Percentiles rank a stretch among this genome's conserved stretches.
phyloP scores from a whole-genome alignment of 495 filamentous ascomycete genomes.

The Aspergillus incahuasiensis region DNA sequence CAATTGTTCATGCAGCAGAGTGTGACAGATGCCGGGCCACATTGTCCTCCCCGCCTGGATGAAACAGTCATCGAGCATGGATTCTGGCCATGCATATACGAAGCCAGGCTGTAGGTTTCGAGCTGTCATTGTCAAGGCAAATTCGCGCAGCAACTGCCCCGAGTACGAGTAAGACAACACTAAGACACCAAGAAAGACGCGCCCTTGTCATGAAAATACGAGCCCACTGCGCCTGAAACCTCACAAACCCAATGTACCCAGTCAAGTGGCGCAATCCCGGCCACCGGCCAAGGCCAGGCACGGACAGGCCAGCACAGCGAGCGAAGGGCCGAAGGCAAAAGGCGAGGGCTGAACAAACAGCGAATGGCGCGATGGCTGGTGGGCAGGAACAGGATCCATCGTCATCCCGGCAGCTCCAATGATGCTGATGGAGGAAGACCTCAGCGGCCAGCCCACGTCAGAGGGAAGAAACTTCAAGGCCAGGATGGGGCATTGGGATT shows the following conservation, averaged over 20 bases:
- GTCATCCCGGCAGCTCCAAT: not conserved
- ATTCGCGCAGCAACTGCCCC: not conserved
- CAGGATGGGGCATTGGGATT: too few species aligned
- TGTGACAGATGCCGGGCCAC: slow-evolving; percentile 1
- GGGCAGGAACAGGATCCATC: not conserved
- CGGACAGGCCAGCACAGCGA: not conserved
- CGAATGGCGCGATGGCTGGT: slow-evolving; percentile 1
- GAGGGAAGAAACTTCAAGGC: not conserved
- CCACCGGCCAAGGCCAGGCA: not conserved
- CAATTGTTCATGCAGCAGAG: not conserved
- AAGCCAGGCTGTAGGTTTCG: not conserved
- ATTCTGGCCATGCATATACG: not conserved
- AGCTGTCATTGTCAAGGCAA: not conserved
- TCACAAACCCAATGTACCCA: not conserved
- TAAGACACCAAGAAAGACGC: not conserved
- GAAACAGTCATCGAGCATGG: not conserved
- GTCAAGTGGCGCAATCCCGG: not conserved
- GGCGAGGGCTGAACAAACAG: not conserved
- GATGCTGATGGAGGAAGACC: not conserved
- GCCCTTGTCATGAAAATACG: not conserved
- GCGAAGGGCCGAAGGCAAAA: not conserved
- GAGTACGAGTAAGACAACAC: not conserved
- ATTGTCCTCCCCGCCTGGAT: not conserved
- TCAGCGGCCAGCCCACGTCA: slow-evolving; percentile 6
- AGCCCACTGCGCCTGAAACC: slow-evolving; percentile 2